A percentile compares a stretch with the other conserved stretches of the same genome.
Evolutionary conservation across 2,329 filamentous ascomycete species (phyloP).

Genomic region (Parasarocladium wereldwijsianum): DNA sequence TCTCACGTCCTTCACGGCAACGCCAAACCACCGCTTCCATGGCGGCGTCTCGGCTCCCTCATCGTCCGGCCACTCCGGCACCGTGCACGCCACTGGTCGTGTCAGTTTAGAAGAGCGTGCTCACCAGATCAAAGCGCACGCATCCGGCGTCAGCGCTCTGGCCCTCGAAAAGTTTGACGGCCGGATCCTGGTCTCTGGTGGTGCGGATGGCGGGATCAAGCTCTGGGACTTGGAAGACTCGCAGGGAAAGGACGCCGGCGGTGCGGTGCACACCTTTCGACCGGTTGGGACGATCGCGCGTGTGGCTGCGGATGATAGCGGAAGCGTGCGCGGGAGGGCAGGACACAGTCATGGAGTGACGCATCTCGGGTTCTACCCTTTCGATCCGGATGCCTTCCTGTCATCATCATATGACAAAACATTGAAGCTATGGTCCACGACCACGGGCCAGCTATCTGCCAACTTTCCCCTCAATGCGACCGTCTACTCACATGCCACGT

Average conservation of each 20-base stretch:
- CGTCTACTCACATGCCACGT: conserved; percentile 65
- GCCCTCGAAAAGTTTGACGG: conserved; percentile 74
- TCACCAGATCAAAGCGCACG: conserved; percentile 47
- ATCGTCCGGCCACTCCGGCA: conserved; percentile 7
- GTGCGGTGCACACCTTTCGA: conserved; percentile 29
- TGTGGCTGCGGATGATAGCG: conserved; percentile 16
- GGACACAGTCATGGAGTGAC: conserved; percentile 59
- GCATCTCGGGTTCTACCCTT: conserved; percentile 63
- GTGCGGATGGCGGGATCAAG: conserved; percentile 69
- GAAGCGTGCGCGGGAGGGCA: conserved; percentile 1
- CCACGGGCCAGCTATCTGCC: conserved; percentile 43
- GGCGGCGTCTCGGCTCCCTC: conserved; percentile 22
- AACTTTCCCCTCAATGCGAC: conserved; percentile 54
- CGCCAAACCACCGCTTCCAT: conserved; percentile 55
- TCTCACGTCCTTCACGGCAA: conserved; percentile 53
- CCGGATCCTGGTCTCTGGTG: conserved; percentile 63
- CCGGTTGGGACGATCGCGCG: conserved; percentile 37
- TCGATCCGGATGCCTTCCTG: conserved; percentile 61
- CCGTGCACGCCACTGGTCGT: conserved; percentile 10
- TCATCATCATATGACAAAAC: conserved; percentile 67
- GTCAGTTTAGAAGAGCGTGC: no score
- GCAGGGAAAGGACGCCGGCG: conserved; percentile 6
- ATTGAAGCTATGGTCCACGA: conserved; percentile 60
- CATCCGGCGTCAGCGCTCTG: conserved; percentile 64
- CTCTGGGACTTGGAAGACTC: conserved; percentile 72